phyloP scores from a whole-genome alignment of 805 yeast species.

The Saturnispora kantuleensis region DNA sequence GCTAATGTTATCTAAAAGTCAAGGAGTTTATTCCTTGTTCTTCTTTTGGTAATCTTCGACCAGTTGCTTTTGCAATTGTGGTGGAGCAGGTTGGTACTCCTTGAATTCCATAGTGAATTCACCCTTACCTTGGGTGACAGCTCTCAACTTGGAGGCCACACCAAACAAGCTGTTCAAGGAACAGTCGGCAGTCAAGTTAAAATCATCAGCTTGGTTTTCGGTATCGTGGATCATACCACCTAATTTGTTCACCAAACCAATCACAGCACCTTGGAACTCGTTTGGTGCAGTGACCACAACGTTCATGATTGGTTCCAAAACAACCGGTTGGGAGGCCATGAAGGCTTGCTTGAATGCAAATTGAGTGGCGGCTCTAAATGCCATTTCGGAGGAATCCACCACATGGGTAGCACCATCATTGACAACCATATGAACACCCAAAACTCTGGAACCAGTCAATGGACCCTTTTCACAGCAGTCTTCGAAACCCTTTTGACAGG shows the following conservation, averaged over 20 bases:
- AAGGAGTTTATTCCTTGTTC: conserved; percentile 21
- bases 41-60: conserved; percentile 73
- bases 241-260: conserved; percentile 84
- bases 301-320: conserved; percentile 93
- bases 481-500: conserved; percentile 92
- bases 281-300: conserved; percentile 89
- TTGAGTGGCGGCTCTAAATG: conserved; percentile 87
- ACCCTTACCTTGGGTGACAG: conserved; percentile 97
- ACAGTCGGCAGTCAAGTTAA: conserved; percentile 88
- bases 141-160: conserved; percentile 89
- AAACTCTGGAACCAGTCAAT: conserved; percentile 83
- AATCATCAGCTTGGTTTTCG: conserved; percentile 89
- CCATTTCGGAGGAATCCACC: conserved; percentile 93
- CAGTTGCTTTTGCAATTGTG: conserved; percentile 82
- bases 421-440: conserved; percentile 87
- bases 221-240: conserved; percentile 91
- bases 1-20: no score
- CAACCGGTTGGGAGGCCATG: conserved; percentile 70
- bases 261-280: conserved; percentile 91
- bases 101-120: conserved; percentile 93
- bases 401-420: conserved; percentile 97
- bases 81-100: conserved; percentile 83
- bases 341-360: conserved; percentile 92
- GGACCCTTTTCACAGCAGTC: conserved; percentile 96
- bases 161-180: conserved; percentile 96